Evolutionary conservation across 192 early-diverging fungal genomes (phyloP).

Genomic region (Dispira simplex): DNA sequence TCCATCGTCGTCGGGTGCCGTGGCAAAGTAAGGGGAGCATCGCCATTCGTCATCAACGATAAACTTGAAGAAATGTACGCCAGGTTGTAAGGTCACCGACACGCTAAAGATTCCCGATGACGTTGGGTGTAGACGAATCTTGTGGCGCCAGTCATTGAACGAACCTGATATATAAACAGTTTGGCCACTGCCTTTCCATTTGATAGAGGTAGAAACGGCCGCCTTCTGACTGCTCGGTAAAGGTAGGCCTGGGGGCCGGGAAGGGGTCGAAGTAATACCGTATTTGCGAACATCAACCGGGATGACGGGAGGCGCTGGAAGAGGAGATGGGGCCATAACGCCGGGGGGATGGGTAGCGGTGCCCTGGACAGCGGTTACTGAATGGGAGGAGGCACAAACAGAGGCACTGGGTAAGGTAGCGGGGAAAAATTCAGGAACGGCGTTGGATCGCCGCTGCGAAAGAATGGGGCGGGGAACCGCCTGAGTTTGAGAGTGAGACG

Average conservation of each 20-base stretch:
- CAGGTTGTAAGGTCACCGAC: conserved; percentile 70
- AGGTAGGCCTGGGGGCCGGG: neutral
- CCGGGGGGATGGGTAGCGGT: neutral
- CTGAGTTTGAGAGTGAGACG: neutral
- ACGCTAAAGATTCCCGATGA: conserved; percentile 21
- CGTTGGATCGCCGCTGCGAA: neutral
- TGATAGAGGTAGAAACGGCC: neutral
- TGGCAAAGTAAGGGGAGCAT: conserved; percentile 78
- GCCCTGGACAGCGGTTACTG: neutral
- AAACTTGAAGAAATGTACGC: conserved; percentile 92
- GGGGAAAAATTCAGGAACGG: conserved; percentile 7
- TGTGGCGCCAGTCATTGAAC: conserved; percentile 95
- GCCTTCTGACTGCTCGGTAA: neutral
- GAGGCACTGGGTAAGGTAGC: conserved; percentile 1
- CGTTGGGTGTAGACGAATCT: conserved; percentile 51
- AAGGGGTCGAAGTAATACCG: neutral
- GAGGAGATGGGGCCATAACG: neutral
- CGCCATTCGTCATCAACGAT: conserved; percentile 99
- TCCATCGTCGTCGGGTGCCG: conserved; percentile 85
- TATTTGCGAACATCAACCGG: neutral
- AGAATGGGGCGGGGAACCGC: conserved; percentile 4
- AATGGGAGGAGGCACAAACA: neutral
- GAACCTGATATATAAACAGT: conserved; percentile 88
- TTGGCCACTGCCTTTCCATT: conserved; percentile 31
- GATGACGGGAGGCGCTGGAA: neutral